Percentiles rank a stretch among this genome's conserved stretches.
phyloP scores from a whole-genome alignment of 179 eudicot genomes.

The Heliamphora pulchella region DNA sequence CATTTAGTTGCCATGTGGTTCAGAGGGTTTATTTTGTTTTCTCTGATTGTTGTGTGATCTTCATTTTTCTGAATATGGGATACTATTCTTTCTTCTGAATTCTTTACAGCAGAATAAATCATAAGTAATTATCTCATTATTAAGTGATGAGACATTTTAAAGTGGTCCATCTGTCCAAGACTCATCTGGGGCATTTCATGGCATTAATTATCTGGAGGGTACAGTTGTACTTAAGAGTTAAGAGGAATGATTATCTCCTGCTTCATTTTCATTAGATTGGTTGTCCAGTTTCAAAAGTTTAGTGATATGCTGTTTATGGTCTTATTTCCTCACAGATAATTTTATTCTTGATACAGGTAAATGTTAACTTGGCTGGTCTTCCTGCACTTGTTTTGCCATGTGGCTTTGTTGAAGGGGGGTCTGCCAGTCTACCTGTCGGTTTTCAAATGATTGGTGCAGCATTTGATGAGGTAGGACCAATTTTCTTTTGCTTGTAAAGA shows the following conservation, averaged over 20 bases:
- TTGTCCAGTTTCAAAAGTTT: neutral
- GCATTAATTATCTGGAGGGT: too few relatives aligned
- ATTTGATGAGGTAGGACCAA: constrained; percentile 60
- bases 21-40: neutral
- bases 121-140: too few relatives aligned
- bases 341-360: constrained; percentile 49
- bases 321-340: neutral
- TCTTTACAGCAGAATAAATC: too few relatives aligned
- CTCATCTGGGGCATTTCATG: neutral
- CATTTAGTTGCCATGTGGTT: neutral
- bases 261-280: neutral
- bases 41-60: too few relatives aligned
- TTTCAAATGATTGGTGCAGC: constrained; percentile 90
- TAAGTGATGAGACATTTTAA: neutral
- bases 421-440: constrained; percentile 72
- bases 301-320: neutral
- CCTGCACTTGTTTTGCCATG: constrained; percentile 94
- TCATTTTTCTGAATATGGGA: too few relatives aligned
- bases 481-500: neutral
- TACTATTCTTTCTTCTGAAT: too few relatives aligned
- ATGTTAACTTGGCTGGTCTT: constrained; percentile 94
- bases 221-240: neutral
- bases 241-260: too few relatives aligned
- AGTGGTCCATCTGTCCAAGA: neutral
- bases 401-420: constrained; percentile 58